Percentiles rank a stretch among this genome's conserved stretches.
These are phyloP conservation scores for Eucalyptus pauciflora DNA, from an alignment of 345 rosid genomes.

Conservation along the genomic window DNA sequence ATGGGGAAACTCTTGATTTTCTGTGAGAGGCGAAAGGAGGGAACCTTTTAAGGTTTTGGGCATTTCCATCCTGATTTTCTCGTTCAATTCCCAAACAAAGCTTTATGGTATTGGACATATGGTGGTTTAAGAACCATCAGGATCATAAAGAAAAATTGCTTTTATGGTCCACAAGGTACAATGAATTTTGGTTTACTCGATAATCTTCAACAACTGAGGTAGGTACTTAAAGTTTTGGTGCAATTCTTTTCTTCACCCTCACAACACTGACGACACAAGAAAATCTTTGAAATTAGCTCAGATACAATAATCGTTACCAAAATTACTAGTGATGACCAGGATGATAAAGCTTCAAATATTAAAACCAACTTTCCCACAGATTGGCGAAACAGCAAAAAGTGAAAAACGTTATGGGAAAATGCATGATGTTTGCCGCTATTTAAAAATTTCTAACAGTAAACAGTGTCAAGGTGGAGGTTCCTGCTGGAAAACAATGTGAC, in stretches of 20 bases:
- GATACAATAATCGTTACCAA: background rate
- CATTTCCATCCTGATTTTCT: background rate
- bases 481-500: background rate
- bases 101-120: background rate
- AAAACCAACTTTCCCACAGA: background rate
- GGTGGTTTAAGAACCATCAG: background rate
- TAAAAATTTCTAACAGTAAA: background rate
- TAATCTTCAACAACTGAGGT: background rate
- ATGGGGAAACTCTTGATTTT: background rate
- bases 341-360: background rate
- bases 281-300: background rate
- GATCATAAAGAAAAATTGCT: background rate
- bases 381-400: background rate
- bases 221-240: background rate
- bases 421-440: background rate
- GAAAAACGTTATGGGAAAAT: background rate
- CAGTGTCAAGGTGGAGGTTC: background rate
- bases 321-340: background rate
- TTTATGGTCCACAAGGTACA: background rate
- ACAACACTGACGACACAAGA: background rate
- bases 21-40: background rate
- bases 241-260: background rate
- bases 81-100: background rate
- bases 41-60: background rate
- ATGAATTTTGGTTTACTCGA: background rate